Evolutionary conservation across 148 eudicot genomes (phyloP).

Genomic region (Rhododendron henanense): DNA sequence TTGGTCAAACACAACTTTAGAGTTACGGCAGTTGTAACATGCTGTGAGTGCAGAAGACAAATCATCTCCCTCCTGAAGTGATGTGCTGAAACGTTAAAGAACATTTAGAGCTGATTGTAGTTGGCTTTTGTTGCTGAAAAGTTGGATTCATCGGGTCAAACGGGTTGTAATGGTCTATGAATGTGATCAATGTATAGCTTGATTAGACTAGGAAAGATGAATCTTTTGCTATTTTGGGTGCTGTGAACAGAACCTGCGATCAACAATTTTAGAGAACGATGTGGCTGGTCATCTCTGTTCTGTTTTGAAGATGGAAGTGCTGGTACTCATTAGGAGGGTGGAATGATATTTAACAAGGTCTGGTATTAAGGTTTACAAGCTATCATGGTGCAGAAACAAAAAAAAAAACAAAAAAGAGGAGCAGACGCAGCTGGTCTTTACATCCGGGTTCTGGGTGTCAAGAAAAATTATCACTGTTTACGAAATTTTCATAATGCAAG

Average conservation of each 20-base stretch:
- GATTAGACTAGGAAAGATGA: neutral
- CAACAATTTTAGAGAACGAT: neutral
- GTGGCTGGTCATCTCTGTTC: neutral
- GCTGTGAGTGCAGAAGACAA: neutral
- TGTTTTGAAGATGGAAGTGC: neutral
- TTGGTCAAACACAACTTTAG: neutral
- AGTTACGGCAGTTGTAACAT: neutral
- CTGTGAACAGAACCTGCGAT: neutral
- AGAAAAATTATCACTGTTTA: neutral
- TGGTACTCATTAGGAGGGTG: neutral
- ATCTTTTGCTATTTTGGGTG: neutral
- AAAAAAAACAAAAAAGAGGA: neutral
- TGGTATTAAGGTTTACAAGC: neutral
- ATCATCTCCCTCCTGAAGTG: neutral
- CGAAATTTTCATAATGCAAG: neutral
- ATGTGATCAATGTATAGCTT: neutral
- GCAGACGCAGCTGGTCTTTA: neutral
- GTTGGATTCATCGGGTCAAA: neutral
- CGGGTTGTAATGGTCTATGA: neutral
- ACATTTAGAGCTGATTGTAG: neutral
- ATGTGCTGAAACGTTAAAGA: neutral
- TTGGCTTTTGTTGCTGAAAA: neutral
- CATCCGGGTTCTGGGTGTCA: neutral
- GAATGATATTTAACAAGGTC: neutral
- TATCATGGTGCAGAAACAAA: neutral